Evolutionary conservation across 108 stramenopile genomes (phyloP).

Genomic region (Schizochytrium sp.): DNA sequence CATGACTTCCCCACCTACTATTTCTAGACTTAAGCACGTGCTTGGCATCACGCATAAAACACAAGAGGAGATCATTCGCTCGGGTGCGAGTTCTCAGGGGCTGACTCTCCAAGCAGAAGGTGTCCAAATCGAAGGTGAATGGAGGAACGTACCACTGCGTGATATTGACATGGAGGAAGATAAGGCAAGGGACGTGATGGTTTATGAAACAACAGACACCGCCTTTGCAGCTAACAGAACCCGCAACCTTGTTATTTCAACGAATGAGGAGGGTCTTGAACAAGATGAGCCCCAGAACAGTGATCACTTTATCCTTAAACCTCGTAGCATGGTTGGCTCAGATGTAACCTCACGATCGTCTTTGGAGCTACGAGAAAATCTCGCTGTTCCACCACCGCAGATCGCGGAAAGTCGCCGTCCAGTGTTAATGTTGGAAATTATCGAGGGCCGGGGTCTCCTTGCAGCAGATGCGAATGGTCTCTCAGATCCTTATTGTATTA

Average conservation of each 20-base stretch:
- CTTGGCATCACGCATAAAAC: slow-evolving; percentile 22
- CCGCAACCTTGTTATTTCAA: too few species aligned
- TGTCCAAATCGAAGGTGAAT: neutral
- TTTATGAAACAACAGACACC: neutral
- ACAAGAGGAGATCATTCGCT: slow-evolving; percentile 39
- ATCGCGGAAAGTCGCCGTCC: slow-evolving; percentile 22
- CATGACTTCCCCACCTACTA: neutral
- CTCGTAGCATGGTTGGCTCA: too few species aligned
- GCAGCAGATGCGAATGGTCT: slow-evolving; percentile 38
- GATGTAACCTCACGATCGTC: neutral
- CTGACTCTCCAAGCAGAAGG: neutral
- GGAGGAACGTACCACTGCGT: neutral
- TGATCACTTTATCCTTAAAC: too few species aligned
- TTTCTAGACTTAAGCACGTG: neutral
- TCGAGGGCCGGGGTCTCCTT: slow-evolving; percentile 37
- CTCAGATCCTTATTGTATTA: slow-evolving; percentile 52
- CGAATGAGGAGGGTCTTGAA: too few species aligned
- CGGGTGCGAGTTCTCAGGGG: neutral
- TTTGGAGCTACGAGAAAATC: neutral
- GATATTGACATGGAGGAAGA: slow-evolving; percentile 37
- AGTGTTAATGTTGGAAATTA: neutral
- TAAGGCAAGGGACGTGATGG: neutral
- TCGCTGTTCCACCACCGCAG: neutral
- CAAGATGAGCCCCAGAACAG: too few species aligned
- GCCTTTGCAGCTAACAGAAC: too few species aligned